Percentiles rank a stretch among this genome's conserved stretches.
Evolutionary conservation across 495 filamentous ascomycete species (phyloP).

Genomic region (Mycothermus thermophilus): DNA sequence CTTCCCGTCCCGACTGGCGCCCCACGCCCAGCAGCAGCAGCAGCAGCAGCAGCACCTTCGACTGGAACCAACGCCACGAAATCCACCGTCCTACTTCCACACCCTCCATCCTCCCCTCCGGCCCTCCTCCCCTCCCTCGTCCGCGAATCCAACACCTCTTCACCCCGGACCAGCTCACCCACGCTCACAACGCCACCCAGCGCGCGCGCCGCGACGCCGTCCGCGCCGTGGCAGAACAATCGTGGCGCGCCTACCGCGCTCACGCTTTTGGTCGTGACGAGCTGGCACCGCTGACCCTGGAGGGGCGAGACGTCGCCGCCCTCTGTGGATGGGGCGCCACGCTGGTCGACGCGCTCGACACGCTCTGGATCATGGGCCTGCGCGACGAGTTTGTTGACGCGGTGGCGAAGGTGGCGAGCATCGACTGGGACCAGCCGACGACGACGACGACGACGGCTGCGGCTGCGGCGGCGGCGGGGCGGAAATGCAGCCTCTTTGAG

Average conservation of each 20-base stretch:
- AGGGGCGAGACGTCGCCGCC: conserved; percentile 50
- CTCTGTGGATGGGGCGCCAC: conserved; percentile 89
- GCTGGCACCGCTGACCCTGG: conserved; percentile 46
- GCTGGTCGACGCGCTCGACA: conserved; percentile 72
- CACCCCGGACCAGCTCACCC: conserved; percentile 18
- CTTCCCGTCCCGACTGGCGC: no score
- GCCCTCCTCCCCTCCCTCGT: conserved; percentile 7
- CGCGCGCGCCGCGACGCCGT: conserved; percentile 29
- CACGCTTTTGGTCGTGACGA: conserved; percentile 70
- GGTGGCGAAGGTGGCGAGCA: conserved; percentile 49
- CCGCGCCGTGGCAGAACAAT: conserved; percentile 50
- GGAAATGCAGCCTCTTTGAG: conserved; percentile 67
- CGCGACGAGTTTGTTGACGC: conserved; percentile 68
- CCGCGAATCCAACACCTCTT: conserved; percentile 30
- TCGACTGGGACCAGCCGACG: conserved; percentile 67
- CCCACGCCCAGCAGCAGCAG: no score
- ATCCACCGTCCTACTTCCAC: no score
- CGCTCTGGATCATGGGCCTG: conserved; percentile 82
- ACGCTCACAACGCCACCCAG: conserved; percentile 18
- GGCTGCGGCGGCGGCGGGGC: no score
- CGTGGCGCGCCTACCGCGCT: conserved; percentile 61
- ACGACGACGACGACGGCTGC: no score
- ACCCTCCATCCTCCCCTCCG: no score
- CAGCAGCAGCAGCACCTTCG: no score
- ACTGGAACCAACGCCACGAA: no score